These are phyloP conservation scores for Dactylellina parvicollis DNA, from an alignment of 2,329 filamentous ascomycete genomes.

Conservation along the genomic window DNA sequence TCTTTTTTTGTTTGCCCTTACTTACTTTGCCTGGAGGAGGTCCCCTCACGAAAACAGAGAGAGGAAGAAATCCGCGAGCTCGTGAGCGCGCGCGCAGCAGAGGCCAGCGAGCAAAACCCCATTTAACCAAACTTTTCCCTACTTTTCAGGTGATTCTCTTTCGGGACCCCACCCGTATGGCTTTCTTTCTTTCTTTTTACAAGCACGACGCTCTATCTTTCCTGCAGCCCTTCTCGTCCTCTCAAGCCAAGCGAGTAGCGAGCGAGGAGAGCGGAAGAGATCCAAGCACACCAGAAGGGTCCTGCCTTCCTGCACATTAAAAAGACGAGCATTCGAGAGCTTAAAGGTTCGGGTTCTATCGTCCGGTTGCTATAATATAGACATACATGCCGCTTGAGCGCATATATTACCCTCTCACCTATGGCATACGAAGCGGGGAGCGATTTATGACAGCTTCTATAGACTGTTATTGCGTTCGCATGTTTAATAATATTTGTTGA, in stretches of 20 bases:
- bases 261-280: conserved; percentile 35
- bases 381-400: not conserved
- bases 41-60: conserved; percentile 16
- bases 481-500: conserved; percentile 18
- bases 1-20: conserved; percentile 14
- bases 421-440: not conserved
- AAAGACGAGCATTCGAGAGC: not conserved
- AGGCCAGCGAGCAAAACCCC: conserved; percentile 19
- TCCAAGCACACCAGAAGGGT: conserved; percentile 34
- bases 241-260: conserved; percentile 52
- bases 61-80: conserved; percentile 45
- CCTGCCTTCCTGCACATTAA: not conserved
- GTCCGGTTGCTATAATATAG: not conserved
- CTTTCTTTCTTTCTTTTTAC: conserved; percentile 33
- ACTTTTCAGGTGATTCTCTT: conserved; percentile 35
- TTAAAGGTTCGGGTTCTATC: not conserved
- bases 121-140: conserved; percentile 13
- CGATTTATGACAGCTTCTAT: not conserved
- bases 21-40: conserved; percentile 31
- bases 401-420: not conserved
- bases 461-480: conserved; percentile 2
- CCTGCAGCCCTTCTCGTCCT: conserved; percentile 37
- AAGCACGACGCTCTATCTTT: not conserved
- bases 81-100: conserved; percentile 36
- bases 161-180: conserved; percentile 52